phyloP scores from a whole-genome alignment of 306 rosid species.

The Abrus precatorius region DNA sequence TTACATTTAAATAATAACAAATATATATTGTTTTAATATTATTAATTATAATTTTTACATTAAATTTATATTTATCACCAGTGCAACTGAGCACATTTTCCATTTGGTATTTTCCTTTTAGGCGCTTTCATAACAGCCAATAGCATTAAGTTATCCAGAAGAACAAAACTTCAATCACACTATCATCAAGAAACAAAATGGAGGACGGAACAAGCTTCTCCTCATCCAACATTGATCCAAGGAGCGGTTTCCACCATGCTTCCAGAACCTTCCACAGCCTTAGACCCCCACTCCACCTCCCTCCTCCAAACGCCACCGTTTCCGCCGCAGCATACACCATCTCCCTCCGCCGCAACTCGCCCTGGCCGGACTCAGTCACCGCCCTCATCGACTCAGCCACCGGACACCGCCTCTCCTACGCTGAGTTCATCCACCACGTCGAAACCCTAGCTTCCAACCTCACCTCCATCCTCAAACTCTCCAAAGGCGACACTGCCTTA shows the following conservation, averaged over 20 bases:
- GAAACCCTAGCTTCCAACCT: slow-evolving; percentile 60
- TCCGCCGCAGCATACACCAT: slow-evolving; percentile 52
- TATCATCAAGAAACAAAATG: background rate
- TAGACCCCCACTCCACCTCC: slow-evolving; percentile 54
- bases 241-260: slow-evolving; percentile 56
- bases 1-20: too few species aligned
- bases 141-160: too few species aligned
- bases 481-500: slow-evolving; percentile 60
- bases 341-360: slow-evolving; percentile 55
- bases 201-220: too few species aligned
- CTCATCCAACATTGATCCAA: slow-evolving; percentile 45
- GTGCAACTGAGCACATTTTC: too few species aligned
- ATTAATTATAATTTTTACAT: too few species aligned
- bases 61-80: too few species aligned
- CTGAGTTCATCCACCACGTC: slow-evolving; percentile 45
- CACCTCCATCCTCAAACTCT: slow-evolving; percentile 45
- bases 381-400: slow-evolving; percentile 56
- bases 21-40: too few species aligned
- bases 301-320: slow-evolving; percentile 50
- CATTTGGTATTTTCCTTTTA: too few species aligned
- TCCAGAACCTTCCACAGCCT: slow-evolving; percentile 65
- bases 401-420: slow-evolving; percentile 47
- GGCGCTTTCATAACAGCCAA: too few species aligned
- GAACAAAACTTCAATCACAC: too few species aligned
- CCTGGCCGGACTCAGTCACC: slow-evolving; percentile 49